Evolutionary conservation across 1,139 yeast species (phyloP).

Genomic region (Yamadazyma jaroonii): DNA sequence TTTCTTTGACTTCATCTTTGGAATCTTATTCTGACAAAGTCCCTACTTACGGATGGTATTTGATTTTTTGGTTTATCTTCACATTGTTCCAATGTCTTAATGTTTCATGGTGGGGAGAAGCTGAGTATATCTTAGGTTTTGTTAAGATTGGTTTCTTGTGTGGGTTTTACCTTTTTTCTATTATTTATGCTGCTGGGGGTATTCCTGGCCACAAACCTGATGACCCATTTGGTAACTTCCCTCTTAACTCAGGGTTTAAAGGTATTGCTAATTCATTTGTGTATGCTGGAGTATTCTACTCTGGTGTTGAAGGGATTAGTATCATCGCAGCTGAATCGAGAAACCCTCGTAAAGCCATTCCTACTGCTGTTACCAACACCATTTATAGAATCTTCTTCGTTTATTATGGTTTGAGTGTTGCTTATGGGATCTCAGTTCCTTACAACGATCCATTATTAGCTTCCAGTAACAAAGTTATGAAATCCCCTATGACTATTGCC

Average conservation of each 20-base stretch:
- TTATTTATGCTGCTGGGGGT: slow-evolving; percentile 42
- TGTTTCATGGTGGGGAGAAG: slow-evolving; percentile 44
- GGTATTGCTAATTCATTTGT: slow-evolving; percentile 40
- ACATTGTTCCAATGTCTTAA: slow-evolving; percentile 37
- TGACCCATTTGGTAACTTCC: slow-evolving; percentile 38
- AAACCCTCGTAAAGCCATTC: slow-evolving; percentile 54
- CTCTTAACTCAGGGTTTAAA: slow-evolving; percentile 37
- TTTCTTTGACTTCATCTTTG: slow-evolving; percentile 27
- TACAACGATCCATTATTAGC: slow-evolving; percentile 35
- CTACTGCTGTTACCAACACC: slow-evolving; percentile 55
- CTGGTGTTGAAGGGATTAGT: slow-evolving; percentile 66
- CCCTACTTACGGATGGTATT: slow-evolving; percentile 33
- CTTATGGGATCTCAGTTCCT: slow-evolving; percentile 40
- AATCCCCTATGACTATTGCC: slow-evolving; percentile 65
- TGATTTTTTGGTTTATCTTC: slow-evolving; percentile 34
- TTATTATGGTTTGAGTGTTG: slow-evolving; percentile 38
- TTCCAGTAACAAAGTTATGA: slow-evolving; percentile 35
- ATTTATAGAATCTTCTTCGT: slow-evolving; percentile 34
- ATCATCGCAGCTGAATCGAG: slow-evolving; percentile 64
- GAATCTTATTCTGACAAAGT: slow-evolving; percentile 26
- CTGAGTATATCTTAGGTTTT: slow-evolving; percentile 37
- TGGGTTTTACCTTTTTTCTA: slow-evolving; percentile 39
- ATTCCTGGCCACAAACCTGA: slow-evolving; percentile 41
- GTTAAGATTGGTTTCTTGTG: slow-evolving; percentile 39
- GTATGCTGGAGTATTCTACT: slow-evolving; percentile 64